Base-by-base conservation (phyloP, 1,284 basidiomycete species). In the Microbotryum lychnidis-dioicae region DNA sequence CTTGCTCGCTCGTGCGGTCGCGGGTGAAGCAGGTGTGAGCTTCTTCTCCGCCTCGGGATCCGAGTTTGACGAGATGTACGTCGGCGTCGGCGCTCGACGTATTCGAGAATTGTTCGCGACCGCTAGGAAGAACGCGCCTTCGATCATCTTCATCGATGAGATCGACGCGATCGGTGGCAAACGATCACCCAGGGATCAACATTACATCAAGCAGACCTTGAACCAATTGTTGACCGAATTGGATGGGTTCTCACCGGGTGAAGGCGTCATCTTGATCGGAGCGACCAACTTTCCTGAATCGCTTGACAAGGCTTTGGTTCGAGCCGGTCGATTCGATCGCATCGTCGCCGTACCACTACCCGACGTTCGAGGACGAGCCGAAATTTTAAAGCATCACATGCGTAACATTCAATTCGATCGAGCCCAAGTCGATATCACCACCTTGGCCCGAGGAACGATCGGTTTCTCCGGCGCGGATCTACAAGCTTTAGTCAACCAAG, bases 41-140 rank as follows among this genome's bases (percentile, higher is more conserved):
- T 92, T 92, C 79, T 85, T 92, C 75, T 77, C 78, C 55, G 78
- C 76, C 20, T 74, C 61, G 64, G 91, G 90, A 18, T 93, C 91
- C 53, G 91, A 96, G 73, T 97, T 98, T 68, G 96, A 98, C 74
- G 94, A 98, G 75, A 94, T 97, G 85, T 65, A 91, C 74, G 92
- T 96, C 58, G 91, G 91, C 61, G 90, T 94, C 53, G 91, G 91
- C 62, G 94, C 96, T 37, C 94, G 96, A 75, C 86, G 96, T 31
- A 90, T 99, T 37, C 84, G 96, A 46, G 96, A 98, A 68, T 83
- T 98, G 9, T 99, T 99, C 72, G 87, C 89, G 27, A 85, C 91
- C 12, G 96, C 96, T 21, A 84, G 92, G 63, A 94, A 96, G 77
- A 91, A 91, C 74, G 84, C 94, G 62, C 94, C 96, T 3, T 89